phyloP scores from a whole-genome alignment of 2,329 filamentous ascomycete genomes.

The Aspergillus felis region DNA sequence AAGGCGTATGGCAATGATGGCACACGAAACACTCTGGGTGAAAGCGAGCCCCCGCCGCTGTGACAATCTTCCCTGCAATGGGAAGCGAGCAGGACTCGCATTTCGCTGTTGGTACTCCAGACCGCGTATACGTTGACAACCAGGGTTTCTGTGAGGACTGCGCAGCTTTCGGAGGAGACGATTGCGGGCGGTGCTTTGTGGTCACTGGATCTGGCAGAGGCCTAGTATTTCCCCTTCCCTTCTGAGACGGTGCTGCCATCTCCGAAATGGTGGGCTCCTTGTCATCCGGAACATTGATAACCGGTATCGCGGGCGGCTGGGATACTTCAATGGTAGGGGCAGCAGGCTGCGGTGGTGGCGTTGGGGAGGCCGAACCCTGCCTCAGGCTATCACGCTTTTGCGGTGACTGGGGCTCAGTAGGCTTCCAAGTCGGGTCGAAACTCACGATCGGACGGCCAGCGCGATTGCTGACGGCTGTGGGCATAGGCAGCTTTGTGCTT shows the following conservation, averaged over 20 bases:
- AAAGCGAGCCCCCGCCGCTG: conserved; percentile 76
- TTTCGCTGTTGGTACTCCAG: conserved; percentile 58
- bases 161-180: conserved; percentile 31
- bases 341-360: conserved; percentile 47
- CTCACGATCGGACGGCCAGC: conserved; percentile 94
- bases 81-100: conserved; percentile 81
- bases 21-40: conserved; percentile 93
- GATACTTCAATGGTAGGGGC: conserved; percentile 32
- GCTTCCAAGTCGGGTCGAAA: conserved; percentile 79
- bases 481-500: conserved; percentile 80
- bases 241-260: conserved; percentile 19
- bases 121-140: conserved; percentile 43
- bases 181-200: conserved; percentile 17
- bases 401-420: conserved; percentile 45
- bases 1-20: conserved; percentile 76
- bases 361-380: conserved; percentile 21
- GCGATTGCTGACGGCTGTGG: conserved; percentile 84
- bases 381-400: conserved; percentile 12
- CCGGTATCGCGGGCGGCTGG: conserved; percentile 37
- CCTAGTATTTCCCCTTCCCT: conserved; percentile 6
- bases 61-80: conserved; percentile 87
- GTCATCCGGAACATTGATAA: conserved; percentile 51
- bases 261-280: conserved; percentile 38
- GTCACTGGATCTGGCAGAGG: conserved; percentile 16
- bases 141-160: conserved; percentile 36